Conservation (phyloP, 2,329 filamentous ascomycete species). For the Zarea fungicola region DNA sequence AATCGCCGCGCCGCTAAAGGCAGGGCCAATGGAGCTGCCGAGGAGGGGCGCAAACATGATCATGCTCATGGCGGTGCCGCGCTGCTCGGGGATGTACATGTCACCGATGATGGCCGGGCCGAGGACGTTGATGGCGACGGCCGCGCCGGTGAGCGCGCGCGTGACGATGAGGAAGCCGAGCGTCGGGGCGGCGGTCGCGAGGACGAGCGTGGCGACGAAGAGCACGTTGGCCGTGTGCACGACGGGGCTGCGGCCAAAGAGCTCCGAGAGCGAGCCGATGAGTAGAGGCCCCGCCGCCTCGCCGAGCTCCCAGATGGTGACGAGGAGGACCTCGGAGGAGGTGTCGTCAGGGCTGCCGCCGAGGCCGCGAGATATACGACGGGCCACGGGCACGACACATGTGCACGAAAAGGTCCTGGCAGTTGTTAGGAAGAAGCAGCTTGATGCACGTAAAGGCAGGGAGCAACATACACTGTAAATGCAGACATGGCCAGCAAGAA, state of each 20-base stretch:
- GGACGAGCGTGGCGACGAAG: constrained; percentile 44
- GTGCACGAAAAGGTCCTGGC: constrained; percentile 53
- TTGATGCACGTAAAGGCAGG: neutral
- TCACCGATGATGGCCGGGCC: constrained; percentile 61
- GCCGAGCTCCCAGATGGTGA: constrained; percentile 67
- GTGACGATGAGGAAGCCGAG: constrained; percentile 45
- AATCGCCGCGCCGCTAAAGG: constrained; percentile 49
- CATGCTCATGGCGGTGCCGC: constrained; percentile 53
- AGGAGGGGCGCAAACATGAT: constrained; percentile 53
- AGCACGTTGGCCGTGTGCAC: constrained; percentile 48
- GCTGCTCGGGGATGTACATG: constrained; percentile 52
- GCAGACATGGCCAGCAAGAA: constrained; percentile 9
- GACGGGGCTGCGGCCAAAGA: constrained; percentile 51
- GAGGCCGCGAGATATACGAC: constrained; percentile 45
- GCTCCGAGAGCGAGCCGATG: constrained; percentile 58
- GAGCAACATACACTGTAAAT: constrained; percentile 2
- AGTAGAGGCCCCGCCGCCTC: constrained; percentile 56
- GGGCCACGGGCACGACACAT: constrained; percentile 48
- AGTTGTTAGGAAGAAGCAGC: neutral
- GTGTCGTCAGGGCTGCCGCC: constrained; percentile 33
- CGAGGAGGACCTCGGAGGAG: constrained; percentile 53
- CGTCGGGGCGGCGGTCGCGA: constrained; percentile 41
- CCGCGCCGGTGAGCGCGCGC: constrained; percentile 54
- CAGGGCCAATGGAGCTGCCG: constrained; percentile 52
- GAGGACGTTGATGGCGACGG: constrained; percentile 59